These are phyloP conservation scores for Selaginella moellendorffii DNA, from an alignment of 75 land plant genomes.

Conservation along the genomic window DNA sequence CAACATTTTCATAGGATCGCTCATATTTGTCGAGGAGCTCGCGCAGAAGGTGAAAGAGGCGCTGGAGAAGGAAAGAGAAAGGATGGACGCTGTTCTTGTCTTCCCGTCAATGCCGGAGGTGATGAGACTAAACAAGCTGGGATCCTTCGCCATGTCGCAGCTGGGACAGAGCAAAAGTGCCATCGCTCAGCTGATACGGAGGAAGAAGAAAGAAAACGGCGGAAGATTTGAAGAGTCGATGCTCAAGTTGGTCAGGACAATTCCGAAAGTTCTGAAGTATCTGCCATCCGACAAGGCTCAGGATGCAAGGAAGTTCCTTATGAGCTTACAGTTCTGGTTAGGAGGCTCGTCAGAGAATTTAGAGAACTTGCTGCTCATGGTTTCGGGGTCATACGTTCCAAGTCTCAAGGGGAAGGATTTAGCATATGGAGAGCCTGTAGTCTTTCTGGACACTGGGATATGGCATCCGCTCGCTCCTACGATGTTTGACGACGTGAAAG, in stretches of 20 bases:
- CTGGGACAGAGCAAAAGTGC: constrained; percentile 90
- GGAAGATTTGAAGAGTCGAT: constrained; percentile 70
- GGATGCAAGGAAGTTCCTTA: constrained; percentile 84
- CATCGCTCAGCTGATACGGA: too few species aligned
- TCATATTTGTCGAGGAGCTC: constrained; percentile 95
- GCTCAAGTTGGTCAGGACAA: constrained; percentile 88
- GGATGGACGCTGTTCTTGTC: constrained; percentile 89
- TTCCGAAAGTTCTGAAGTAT: constrained; percentile 96
- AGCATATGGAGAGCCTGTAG: constrained; percentile 71
- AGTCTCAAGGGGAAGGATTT: constrained; percentile 52
- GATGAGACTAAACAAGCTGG: constrained; percentile 94
- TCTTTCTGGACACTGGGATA: constrained; percentile 81
- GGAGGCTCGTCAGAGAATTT: constrained; percentile 97
- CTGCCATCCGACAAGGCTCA: constrained; percentile 96
- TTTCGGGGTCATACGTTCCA: constrained; percentile 85
- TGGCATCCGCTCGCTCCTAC: constrained; percentile 99
- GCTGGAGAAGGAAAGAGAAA: constrained; percentile 70
- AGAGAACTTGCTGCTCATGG: constrained; percentile 86
- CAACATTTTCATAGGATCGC: constrained; percentile 90
- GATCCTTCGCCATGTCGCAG: constrained; percentile 91
- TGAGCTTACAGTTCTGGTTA: constrained; percentile 98
- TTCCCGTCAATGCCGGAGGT: constrained; percentile 99
- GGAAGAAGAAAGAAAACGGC: constrained; percentile 66
- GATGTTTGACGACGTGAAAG: constrained; percentile 96
- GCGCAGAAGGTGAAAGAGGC: constrained; percentile 86